Evolutionary conservation across 768 basidiomycete species (phyloP).

Genomic region (Sporobolomyces roseus): DNA sequence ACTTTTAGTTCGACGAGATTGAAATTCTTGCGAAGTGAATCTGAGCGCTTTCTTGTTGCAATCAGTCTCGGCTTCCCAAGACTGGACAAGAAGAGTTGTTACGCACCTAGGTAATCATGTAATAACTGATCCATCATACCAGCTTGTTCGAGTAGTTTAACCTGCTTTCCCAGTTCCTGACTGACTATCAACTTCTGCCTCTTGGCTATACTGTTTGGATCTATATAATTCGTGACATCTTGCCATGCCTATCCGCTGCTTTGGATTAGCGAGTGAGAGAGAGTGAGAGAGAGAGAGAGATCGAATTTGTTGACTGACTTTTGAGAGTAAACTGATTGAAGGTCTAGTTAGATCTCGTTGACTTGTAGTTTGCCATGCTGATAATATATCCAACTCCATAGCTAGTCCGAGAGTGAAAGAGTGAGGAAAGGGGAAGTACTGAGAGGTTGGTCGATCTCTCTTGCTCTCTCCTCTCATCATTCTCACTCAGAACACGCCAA

Average conservation of each 20-base stretch:
- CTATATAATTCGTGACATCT: not conserved
- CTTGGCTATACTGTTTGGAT: conserved; percentile 3
- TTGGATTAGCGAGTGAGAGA: not conserved
- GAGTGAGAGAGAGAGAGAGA: not conserved
- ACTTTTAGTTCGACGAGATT: conserved; percentile 28
- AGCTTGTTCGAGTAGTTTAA: not conserved
- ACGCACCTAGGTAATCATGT: conserved; percentile 26
- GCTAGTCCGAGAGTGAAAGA: not conserved
- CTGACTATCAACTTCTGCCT: no score
- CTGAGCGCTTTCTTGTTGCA: not conserved
- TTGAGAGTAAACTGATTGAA: not conserved
- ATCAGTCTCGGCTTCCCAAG: not conserved
- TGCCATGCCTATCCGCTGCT: not conserved
- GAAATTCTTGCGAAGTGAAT: conserved; percentile 5
- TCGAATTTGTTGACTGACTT: not conserved
- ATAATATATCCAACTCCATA: conserved; percentile 13
- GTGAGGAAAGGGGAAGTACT: not conserved
- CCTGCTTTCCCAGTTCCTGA: not conserved
- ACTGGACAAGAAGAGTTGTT: not conserved
- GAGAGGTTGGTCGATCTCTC: not conserved
- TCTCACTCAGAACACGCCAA: not conserved
- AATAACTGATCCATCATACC: conserved; percentile 25
- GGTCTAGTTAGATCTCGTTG: not conserved
- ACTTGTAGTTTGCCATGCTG: conserved; percentile 12
- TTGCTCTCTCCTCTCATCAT: not conserved